Conservation (phyloP, 441 rosid genomes). For the Mallotus japonicus region DNA sequence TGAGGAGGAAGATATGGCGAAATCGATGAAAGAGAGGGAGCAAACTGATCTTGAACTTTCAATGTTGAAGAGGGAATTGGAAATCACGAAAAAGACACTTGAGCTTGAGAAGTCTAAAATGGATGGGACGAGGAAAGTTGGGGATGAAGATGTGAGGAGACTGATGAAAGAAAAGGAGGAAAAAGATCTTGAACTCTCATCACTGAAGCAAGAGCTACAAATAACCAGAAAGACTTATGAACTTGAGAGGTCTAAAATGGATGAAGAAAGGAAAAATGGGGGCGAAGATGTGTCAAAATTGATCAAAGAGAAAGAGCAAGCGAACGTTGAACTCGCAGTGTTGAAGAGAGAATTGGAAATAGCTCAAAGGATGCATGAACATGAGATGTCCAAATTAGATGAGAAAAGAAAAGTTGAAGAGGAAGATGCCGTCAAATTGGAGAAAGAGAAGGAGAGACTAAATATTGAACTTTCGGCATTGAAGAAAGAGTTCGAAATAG, state of each 20-base stretch:
- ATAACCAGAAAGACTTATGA: not conserved
- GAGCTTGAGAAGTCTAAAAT: slow-evolving; percentile 17
- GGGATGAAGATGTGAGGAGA: slow-evolving; percentile 15
- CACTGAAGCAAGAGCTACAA: slow-evolving; percentile 9
- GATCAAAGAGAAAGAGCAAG: slow-evolving; percentile 17
- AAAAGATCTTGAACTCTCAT: slow-evolving; percentile 5
- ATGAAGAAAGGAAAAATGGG: not conserved
- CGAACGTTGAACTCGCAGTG: not conserved
- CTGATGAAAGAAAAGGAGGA: slow-evolving; percentile 24
- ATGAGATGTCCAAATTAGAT: slow-evolving; percentile 50
- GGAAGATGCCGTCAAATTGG: slow-evolving; percentile 34
- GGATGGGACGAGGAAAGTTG: slow-evolving; percentile 7
- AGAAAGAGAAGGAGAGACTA: slow-evolving; percentile 24
- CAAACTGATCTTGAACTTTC: slow-evolving; percentile 36
- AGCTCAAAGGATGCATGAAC: slow-evolving; percentile 2
- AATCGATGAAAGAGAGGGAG: slow-evolving; percentile 44
- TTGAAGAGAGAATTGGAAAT: slow-evolving; percentile 8
- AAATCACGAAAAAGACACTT: slow-evolving; percentile 41
- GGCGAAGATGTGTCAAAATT: slow-evolving; percentile 1
- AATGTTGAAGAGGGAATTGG: slow-evolving; percentile 49
- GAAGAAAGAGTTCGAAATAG: slow-evolving; percentile 53
- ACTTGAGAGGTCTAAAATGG: slow-evolving; percentile 6
- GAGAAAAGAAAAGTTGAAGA: slow-evolving; percentile 45
- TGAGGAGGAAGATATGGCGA: slow-evolving; percentile 40
- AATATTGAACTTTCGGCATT: slow-evolving; percentile 35